These are phyloP conservation scores for Citeromyces matritensis DNA, from an alignment of 805 yeast species.

Conservation along the genomic window DNA sequence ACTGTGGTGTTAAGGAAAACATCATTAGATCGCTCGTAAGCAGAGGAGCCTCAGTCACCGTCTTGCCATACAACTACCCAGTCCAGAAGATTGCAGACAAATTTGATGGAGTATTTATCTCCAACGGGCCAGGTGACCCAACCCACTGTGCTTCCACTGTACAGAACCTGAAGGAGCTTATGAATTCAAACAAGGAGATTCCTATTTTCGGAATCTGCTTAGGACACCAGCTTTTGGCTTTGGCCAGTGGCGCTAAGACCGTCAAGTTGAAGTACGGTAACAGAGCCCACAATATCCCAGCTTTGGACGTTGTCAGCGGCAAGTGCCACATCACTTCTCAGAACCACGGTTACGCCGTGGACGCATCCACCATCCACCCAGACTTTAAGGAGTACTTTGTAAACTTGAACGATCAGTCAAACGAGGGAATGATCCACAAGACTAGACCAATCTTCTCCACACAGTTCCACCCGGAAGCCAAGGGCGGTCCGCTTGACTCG, in stretches of 20 bases:
- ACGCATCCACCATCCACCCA: constrained; percentile 53
- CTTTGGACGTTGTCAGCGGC: constrained; percentile 78
- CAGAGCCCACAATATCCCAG: constrained; percentile 98
- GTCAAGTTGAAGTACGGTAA: constrained; percentile 92
- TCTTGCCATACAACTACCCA: constrained; percentile 92
- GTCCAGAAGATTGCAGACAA: constrained; percentile 79
- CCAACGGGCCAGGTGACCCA: constrained; percentile 98
- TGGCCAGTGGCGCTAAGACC: constrained; percentile 91
- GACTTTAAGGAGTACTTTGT: constrained; percentile 82
- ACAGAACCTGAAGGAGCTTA: constrained; percentile 52
- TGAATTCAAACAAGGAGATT: constrained; percentile 45
- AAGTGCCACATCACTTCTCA: constrained; percentile 97
- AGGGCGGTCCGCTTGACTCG: constrained; percentile 96
- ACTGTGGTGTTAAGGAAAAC: constrained; percentile 98
- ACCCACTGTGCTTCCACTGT: constrained; percentile 77
- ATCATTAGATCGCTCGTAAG: constrained; percentile 85
- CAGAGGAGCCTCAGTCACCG: constrained; percentile 93
- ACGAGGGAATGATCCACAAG: constrained; percentile 93
- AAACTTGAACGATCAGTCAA: constrained; percentile 88
- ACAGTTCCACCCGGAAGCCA: constrained; percentile 98
- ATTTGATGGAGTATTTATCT: constrained; percentile 89
- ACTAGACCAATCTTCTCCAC: constrained; percentile 86
- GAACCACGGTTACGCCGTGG: constrained; percentile 98
- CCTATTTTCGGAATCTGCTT: constrained; percentile 97
- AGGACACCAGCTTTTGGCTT: constrained; percentile 92